A percentile compares a stretch with the other conserved stretches of the same genome.
phyloP scores from a whole-genome alignment of 495 filamentous ascomycete species.

The Endocarpon pusillum region DNA sequence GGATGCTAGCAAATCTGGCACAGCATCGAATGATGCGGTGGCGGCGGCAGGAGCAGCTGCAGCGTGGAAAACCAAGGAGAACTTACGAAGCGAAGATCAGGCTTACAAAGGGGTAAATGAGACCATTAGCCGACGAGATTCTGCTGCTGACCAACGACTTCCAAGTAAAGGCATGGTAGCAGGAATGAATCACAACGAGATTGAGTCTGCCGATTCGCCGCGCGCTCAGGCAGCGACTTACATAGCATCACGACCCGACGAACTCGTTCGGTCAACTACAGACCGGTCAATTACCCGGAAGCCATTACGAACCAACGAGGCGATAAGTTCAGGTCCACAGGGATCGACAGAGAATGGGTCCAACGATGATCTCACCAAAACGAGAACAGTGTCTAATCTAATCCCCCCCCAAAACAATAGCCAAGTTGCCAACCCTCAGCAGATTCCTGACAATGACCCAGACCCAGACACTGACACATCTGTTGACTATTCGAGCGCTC shows the following conservation, averaged over 20 bases:
- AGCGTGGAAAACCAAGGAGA: slow-evolving; percentile 15
- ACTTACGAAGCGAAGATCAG: slow-evolving; percentile 14
- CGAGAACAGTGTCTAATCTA: slow-evolving; percentile 33
- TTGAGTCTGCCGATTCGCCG: no score
- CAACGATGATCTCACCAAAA: no score
- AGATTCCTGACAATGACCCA: no score
- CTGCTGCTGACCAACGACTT: neutral
- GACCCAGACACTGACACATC: slow-evolving; percentile 15
- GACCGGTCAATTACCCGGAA: no score
- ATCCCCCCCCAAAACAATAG: slow-evolving; percentile 32
- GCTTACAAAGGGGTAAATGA: slow-evolving; percentile 1
- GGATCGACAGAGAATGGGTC: no score
- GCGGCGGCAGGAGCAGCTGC: slow-evolving; percentile 25
- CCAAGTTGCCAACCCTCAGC: no score
- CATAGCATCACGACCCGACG: no score
- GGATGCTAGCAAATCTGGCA: slow-evolving; percentile 37
- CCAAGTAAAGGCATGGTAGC: slow-evolving; percentile 2
- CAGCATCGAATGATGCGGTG: slow-evolving; percentile 14
- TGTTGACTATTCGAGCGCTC: slow-evolving; percentile 56
- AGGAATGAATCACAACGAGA: neutral
- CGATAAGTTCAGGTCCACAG: no score
- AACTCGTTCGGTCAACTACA: no score
- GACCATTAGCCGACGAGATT: neutral
- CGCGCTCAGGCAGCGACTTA: no score
- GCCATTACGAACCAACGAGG: no score